Evolutionary conservation across 2,329 filamentous ascomycete genomes (phyloP), one percentile per base, ranked within the genome.

Genomic region (Botryotinia narcissicola): DNA sequence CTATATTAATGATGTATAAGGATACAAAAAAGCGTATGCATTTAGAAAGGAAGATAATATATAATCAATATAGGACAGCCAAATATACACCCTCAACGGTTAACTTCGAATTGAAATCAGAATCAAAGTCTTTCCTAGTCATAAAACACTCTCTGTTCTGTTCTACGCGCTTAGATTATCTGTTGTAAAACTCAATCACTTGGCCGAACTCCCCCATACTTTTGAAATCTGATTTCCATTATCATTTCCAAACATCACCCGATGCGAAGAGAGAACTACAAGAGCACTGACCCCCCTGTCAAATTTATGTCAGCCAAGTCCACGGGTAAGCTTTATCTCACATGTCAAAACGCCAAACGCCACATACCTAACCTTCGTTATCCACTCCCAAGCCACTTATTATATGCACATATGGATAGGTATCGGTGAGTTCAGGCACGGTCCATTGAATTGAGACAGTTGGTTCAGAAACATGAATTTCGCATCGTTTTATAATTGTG

Each of bases 1-100:
- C 74, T 83, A 74, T 83, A 82, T 79, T 79, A 64, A 77, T 61
- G 35, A n/a, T 35, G 32, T 73, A 22, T 35, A 60, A 32, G 44
- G 37, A 73, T 68, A 51, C 6, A 59, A 8, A 57, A 14, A 42
- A 18, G 35, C 25, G 63, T 22, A 51, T 42, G 14, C 16, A 40
- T 70, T 25, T 1, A 37, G 10, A 51, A 35, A 25, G 35, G 18
- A 64, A 40, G 25, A 44, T 40, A 42, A 64, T 62, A 62, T 48
- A 51, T 70, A 37, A 18, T 60, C 2, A 4, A 46, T 35, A 32
- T 6, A 42, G 16, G 25, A 57, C 9, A 42, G 18, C 35, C 48
- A 57, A 7, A 42, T 57, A 16, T 29, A 20, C 10, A 32, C 4
- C 25, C 16, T 32, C n/a, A 57, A 57, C 7, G 14, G 14, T 57